These are phyloP conservation scores for Myxozyma melibiosi DNA, from an alignment of 805 yeast species.

Conservation along the genomic window DNA sequence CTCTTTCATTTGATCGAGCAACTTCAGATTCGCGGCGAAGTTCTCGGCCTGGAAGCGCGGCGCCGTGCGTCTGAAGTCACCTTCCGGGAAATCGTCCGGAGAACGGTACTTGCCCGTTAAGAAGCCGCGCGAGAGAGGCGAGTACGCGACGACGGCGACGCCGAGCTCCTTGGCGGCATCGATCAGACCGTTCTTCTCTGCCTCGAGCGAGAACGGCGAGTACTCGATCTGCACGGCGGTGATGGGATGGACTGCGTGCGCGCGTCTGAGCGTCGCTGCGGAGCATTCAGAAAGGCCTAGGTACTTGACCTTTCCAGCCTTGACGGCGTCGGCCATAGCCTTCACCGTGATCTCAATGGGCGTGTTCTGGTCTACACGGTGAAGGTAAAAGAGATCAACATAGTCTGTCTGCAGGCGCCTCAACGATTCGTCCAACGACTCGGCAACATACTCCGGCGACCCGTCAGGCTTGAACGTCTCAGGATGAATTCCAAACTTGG, in stretches of 20 bases:
- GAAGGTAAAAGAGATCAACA: conserved; percentile 67
- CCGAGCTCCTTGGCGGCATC: conserved; percentile 57
- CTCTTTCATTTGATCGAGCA: conserved; percentile 54
- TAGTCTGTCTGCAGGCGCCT: conserved; percentile 21
- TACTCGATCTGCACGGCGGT: conserved; percentile 77
- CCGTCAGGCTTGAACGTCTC: conserved; percentile 39
- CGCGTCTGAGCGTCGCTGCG: conserved; percentile 61
- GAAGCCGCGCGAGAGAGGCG: conserved; percentile 81
- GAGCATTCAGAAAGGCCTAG: conserved; percentile 75
- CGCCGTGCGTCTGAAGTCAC: conserved; percentile 60
- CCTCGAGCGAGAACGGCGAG: conserved; percentile 66
- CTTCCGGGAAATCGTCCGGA: conserved; percentile 50
- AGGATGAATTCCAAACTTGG: conserved; percentile 58
- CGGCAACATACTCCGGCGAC: conserved; percentile 27
- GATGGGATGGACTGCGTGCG: conserved; percentile 57
- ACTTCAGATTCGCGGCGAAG: conserved; percentile 53
- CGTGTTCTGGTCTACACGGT: conserved; percentile 63
- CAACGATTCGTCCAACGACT: conserved; percentile 26
- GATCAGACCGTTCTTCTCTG: conserved; percentile 63
- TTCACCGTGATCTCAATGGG: conserved; percentile 63
- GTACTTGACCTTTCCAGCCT: conserved; percentile 68
- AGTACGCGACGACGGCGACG: conserved; percentile 75
- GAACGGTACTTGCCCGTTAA: conserved; percentile 64
- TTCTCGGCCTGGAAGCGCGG: conserved; percentile 61
- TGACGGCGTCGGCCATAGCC: conserved; percentile 59